Evolutionary conservation across 495 filamentous ascomycete species (phyloP), one percentile per base, ranked within the genome.

Genomic region (Penicillium taxi): DNA sequence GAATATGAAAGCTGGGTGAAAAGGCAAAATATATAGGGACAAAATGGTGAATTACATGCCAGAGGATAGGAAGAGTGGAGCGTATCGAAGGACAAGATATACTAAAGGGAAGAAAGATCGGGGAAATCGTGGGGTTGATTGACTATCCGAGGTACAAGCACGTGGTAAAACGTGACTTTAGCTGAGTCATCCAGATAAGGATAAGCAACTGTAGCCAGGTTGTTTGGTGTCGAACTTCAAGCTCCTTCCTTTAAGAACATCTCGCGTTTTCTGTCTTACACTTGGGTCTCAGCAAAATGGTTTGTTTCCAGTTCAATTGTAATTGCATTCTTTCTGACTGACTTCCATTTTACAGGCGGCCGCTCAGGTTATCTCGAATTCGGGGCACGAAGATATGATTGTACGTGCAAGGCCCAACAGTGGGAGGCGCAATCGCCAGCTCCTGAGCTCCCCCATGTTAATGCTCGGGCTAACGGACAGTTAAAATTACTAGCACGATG

Each of bases 301-400:
- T 54, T 17, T 13, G 24, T 20, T 9, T 6, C 12, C 5, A 25
- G 14, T 14, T 15, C n/a, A 23, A 21, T 33, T 35, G 7, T 12
- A 13, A 23, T 14, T 35, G 3, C 9, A 28, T 17, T 20, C 30
- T 5, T 2, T 7, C 11, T 33, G 26, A 35, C 52, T 61, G 34
- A 59, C 42, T 32, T 2, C 37, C 33, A 23, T 32, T 40, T 20
- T 39, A 11, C 44, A 85, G 81, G 81, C 86, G 44, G 54, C 64
- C 48, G 55, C 64, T 52, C 85, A 93, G 73, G 77, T 87, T 46
- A 88, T 89, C 56, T 78, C 86, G 26, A 90, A 89, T 63, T 85
- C 85, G 42, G 82, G 85, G 56, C 91, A 98, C 66, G 93, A 96
- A 81, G 90, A 95, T 61, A 96, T 98, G 89, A 96, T 98, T 73